These are phyloP conservation scores for Aspergillus felis DNA, from an alignment of 2,329 filamentous ascomycete species.

Conservation along the genomic window DNA sequence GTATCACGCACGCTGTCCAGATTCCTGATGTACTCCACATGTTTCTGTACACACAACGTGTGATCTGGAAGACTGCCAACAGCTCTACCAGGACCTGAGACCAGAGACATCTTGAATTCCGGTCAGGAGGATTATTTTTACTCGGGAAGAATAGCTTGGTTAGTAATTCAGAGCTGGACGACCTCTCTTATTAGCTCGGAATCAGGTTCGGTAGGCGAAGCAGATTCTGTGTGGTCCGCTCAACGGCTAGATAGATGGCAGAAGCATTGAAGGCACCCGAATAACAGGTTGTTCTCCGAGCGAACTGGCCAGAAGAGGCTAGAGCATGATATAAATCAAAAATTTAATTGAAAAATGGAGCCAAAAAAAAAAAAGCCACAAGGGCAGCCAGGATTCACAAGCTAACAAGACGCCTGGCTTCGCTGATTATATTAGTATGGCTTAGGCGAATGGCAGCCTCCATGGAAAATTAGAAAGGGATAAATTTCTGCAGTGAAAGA, in stretches of 20 bases:
- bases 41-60: constrained; percentile 57
- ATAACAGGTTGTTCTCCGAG: neutral
- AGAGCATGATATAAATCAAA: neutral
- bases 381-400: neutral
- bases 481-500: neutral
- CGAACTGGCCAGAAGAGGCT: neutral
- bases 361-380: neutral
- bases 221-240: neutral
- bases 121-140: neutral
- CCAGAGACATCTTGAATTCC: constrained; percentile 51
- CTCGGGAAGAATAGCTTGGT: neutral
- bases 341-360: neutral
- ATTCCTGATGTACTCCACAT: constrained; percentile 90
- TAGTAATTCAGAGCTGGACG: neutral
- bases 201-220: neutral
- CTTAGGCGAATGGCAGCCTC: neutral
- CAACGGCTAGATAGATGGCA: neutral
- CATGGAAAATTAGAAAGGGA: neutral
- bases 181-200: neutral
- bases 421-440: neutral
- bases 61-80: constrained; percentile 44
- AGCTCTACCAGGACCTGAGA: constrained; percentile 57
- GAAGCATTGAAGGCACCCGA: neutral
- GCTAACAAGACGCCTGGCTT: neutral
- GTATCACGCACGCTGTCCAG: constrained; percentile 69